Evolutionary conservation across 768 basidiomycete species (phyloP).

Genomic region (Phallus indusiatus): DNA sequence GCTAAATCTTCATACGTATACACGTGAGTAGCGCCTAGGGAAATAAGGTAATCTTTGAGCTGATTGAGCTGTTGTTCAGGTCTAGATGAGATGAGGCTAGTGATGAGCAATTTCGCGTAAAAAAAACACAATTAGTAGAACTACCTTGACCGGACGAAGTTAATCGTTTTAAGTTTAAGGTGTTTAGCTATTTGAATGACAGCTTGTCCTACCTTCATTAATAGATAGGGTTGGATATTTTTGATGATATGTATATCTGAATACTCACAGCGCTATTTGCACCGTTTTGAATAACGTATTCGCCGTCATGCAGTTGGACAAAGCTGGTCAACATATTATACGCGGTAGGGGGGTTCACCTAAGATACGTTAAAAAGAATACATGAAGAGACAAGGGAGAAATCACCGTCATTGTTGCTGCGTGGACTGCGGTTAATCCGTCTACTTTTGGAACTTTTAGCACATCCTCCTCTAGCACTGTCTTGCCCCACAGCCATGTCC

Average conservation of each 20-base stretch:
- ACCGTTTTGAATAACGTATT: slow-evolving; percentile 82
- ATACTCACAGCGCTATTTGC: slow-evolving; percentile 68
- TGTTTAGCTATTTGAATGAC: slow-evolving; percentile 80
- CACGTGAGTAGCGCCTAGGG: slow-evolving; percentile 68
- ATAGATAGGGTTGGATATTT: slow-evolving; percentile 3
- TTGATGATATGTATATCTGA: background rate
- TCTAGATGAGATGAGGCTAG: background rate
- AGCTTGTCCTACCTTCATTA: slow-evolving; percentile 62
- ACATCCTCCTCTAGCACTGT: slow-evolving; percentile 49
- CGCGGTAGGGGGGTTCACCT: slow-evolving; percentile 82
- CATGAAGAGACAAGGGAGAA: background rate
- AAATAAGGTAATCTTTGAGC: slow-evolving; percentile 40
- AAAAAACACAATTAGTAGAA: background rate
- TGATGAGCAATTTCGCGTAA: background rate
- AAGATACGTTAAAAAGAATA: background rate
- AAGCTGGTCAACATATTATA: slow-evolving; percentile 75
- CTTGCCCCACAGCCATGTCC: slow-evolving; percentile 61
- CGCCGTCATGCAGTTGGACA: slow-evolving; percentile 50
- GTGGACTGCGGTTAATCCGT: slow-evolving; percentile 42
- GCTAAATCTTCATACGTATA: slow-evolving; percentile 67
- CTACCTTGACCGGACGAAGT: slow-evolving; percentile 68
- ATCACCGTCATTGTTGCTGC: slow-evolving; percentile 71
- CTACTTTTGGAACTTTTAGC: slow-evolving; percentile 43
- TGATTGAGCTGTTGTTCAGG: slow-evolving; percentile 43
- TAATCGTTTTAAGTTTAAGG: slow-evolving; percentile 65